phyloP scores from a whole-genome alignment of 2,329 filamentous ascomycete species.

The Cercospora janseana region DNA sequence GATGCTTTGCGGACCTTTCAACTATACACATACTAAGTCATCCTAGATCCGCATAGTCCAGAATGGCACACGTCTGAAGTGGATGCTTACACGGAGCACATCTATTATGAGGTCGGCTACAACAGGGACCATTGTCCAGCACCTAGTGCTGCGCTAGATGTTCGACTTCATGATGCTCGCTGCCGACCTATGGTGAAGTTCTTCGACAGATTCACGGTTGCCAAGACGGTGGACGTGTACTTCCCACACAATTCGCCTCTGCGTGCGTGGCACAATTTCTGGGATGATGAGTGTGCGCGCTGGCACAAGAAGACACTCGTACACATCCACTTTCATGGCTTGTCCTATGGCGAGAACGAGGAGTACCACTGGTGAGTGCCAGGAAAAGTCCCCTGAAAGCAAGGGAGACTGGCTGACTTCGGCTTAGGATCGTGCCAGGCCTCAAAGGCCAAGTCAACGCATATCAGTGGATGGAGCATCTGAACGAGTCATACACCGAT shows the following conservation, averaged over 20 bases:
- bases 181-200: conserved; percentile 3
- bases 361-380: conserved; percentile 11
- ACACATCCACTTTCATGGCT: conserved; percentile 12
- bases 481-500: conserved; percentile 8
- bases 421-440: neutral
- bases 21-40: too few relatives aligned
- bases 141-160: neutral
- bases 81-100: neutral
- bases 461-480: neutral
- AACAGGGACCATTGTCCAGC: neutral
- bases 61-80: conserved; percentile 6
- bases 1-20: too few relatives aligned
- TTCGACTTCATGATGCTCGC: neutral
- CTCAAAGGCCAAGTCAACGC: conserved; percentile 2
- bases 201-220: conserved; percentile 7
- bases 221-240: conserved; percentile 1
- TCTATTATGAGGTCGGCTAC: conserved; percentile 3
- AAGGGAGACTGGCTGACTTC: neutral
- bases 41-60: conserved; percentile 1
- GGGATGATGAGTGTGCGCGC: neutral
- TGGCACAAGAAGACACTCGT: conserved; percentile 3
- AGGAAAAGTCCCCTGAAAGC: too few relatives aligned
- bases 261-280: neutral
- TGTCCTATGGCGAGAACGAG: conserved; percentile 1
- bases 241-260: neutral